These are phyloP conservation scores for Emergomyces orientalis DNA, from an alignment of 2,329 filamentous ascomycete species.

Conservation along the genomic window DNA sequence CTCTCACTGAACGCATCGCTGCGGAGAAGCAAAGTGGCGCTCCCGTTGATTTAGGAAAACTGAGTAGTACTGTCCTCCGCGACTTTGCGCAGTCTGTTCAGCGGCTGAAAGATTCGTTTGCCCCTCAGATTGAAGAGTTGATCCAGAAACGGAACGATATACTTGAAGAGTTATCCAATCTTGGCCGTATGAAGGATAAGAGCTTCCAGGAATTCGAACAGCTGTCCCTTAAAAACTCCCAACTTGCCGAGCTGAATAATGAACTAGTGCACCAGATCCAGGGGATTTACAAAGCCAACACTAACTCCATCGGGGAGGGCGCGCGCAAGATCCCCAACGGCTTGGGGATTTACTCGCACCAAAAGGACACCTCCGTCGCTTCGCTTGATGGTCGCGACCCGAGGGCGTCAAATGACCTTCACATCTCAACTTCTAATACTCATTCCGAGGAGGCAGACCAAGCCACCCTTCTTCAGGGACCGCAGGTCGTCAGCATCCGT, in stretches of 20 bases:
- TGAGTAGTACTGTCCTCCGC: conserved; percentile 53
- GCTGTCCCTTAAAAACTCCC: conserved; percentile 84
- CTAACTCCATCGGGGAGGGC: conserved; percentile 34
- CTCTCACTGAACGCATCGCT: conserved; percentile 79
- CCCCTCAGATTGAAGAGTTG: conserved; percentile 68
- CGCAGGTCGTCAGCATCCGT: conserved; percentile 90
- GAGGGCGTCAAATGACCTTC: conserved; percentile 42
- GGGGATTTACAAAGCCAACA: conserved; percentile 78
- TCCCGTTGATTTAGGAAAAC: conserved; percentile 66
- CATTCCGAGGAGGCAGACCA: conserved; percentile 59
- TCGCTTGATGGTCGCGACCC: conserved; percentile 37
- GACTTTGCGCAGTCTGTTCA: conserved; percentile 55
- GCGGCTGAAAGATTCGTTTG: conserved; percentile 70
- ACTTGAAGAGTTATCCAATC: conserved; percentile 72
- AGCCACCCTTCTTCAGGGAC: conserved; percentile 54
- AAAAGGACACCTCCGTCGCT: conserved; percentile 42
- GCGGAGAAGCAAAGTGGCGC: conserved; percentile 73
- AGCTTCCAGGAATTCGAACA: conserved; percentile 94
- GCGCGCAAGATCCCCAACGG: conserved; percentile 37
- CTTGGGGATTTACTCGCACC: conserved; percentile 53
- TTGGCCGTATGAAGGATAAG: conserved; percentile 80
- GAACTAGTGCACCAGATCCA: conserved; percentile 91
- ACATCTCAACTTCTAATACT: conserved; percentile 46
- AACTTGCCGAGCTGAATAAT: conserved; percentile 90
- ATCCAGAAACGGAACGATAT: conserved; percentile 79